A percentile compares a stretch with the other conserved stretches of the same genome.
Conservation (phyloP, 2,329 filamentous ascomycete species). For the Pyrenochaeta sp. region DNA sequence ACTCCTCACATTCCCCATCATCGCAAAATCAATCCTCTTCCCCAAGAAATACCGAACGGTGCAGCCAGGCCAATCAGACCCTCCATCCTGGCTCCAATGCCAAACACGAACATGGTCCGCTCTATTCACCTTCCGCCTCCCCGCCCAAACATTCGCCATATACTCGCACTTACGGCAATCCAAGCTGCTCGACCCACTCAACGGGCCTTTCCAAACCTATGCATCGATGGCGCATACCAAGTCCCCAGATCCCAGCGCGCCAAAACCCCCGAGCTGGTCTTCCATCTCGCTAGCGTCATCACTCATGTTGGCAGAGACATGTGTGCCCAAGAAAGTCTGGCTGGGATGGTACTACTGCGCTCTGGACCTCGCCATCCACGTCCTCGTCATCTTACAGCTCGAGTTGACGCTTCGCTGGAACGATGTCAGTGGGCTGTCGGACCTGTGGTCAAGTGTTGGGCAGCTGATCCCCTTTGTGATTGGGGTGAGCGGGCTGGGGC, state of each 20-base stretch:
- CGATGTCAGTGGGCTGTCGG: constrained; percentile 8
- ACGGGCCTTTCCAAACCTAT: not conserved
- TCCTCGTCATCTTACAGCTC: constrained; percentile 19
- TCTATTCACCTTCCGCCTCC: no score
- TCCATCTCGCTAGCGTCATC: constrained; percentile 1
- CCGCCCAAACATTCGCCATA: no score
- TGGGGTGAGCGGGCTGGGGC: constrained; percentile 11
- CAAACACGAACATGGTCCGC: no score
- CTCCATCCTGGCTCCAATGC: no score
- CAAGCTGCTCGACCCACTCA: not conserved
- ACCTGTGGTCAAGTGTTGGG: constrained; percentile 14
- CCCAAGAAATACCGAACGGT: not conserved
- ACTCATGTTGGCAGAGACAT: constrained; percentile 1
- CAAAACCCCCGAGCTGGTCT: not conserved
- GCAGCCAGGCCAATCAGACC: no score
- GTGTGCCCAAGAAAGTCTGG: constrained; percentile 12
- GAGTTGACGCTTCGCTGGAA: constrained; percentile 23
- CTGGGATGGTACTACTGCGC: constrained; percentile 12
- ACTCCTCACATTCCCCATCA: not conserved
- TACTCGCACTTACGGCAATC: no score
- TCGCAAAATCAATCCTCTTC: constrained; percentile 1
- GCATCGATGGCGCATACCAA: constrained; percentile 1
- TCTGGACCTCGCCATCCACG: constrained; percentile 14
- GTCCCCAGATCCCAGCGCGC: not conserved
- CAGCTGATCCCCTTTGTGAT: constrained; percentile 25